Evolutionary conservation across 768 basidiomycete genomes (phyloP).

Genomic region (Amanita pseudoporphyria): DNA sequence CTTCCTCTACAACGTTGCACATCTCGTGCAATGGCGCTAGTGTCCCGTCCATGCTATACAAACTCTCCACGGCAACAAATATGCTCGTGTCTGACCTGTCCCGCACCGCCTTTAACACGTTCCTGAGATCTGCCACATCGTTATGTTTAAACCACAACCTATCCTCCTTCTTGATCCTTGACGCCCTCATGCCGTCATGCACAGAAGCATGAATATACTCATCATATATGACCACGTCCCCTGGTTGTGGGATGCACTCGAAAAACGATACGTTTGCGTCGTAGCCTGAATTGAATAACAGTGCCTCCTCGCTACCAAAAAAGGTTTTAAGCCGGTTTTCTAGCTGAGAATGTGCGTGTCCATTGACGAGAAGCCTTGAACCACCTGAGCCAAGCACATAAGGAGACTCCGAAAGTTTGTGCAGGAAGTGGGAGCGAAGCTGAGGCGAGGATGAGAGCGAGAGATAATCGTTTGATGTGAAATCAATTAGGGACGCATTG

Average conservation of each 20-base stretch:
- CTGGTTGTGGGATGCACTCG: constrained; percentile 63
- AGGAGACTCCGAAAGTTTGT: constrained; percentile 36
- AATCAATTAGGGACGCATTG: constrained; percentile 41
- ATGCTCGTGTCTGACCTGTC: constrained; percentile 30
- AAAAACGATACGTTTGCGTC: constrained; percentile 91
- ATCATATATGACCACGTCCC: constrained; percentile 76
- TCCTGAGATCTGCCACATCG: constrained; percentile 39
- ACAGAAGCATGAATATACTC: constrained; percentile 87
- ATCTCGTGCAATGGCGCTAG: constrained; percentile 67
- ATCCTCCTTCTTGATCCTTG: constrained; percentile 29
- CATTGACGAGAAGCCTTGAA: constrained; percentile 77
- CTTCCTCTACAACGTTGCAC: constrained; percentile 47
- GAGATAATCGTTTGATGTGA: constrained; percentile 91
- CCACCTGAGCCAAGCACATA: constrained; percentile 79
- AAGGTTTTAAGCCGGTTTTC: constrained; percentile 60
- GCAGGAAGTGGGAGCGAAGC: constrained; percentile 52
- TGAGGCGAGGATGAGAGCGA: constrained; percentile 55
- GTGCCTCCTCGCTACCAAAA: constrained; percentile 51
- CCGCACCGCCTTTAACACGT: constrained; percentile 30
- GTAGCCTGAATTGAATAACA: constrained; percentile 89
- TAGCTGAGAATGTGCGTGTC: constrained; percentile 56
- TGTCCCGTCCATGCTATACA: constrained; percentile 97
- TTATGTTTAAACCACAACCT: constrained; percentile 65
- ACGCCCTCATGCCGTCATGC: constrained; percentile 80
- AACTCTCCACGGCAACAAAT: constrained; percentile 79